A percentile compares a stretch with the other conserved stretches of the same genome.
Conservation (phyloP, 345 rosid genomes). For the Hibiscus tridactylites region DNA sequence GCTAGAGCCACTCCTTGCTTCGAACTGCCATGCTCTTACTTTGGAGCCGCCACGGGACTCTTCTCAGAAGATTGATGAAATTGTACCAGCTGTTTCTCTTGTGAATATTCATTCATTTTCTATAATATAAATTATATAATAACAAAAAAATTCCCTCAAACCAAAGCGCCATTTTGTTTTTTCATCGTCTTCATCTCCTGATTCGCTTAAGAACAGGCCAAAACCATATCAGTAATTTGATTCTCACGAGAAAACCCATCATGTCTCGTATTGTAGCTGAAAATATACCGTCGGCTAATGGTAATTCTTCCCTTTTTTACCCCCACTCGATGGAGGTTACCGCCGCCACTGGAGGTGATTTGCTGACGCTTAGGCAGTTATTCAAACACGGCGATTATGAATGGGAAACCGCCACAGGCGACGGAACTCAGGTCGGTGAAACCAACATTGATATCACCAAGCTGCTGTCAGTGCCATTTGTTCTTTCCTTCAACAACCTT, state of each 20-base stretch:
- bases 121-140: too few species aligned
- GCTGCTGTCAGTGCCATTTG: constrained; percentile 45
- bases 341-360: constrained; percentile 5
- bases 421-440: constrained; percentile 73
- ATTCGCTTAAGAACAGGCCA: not conserved
- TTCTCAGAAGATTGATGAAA: constrained; percentile 24
- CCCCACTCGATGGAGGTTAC: constrained; percentile 34
- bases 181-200: not conserved
- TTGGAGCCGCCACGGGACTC: constrained; percentile 24
- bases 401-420: constrained; percentile 44
- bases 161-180: not conserved
- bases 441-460: constrained; percentile 22
- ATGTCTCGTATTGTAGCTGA: constrained; percentile 53
- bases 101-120: not conserved
- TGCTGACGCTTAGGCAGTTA: constrained; percentile 64
- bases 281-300: constrained; percentile 6
- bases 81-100: constrained; percentile 4
- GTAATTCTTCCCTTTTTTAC: constrained; percentile 23
- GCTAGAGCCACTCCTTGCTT: constrained; percentile 21
- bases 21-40: constrained; percentile 23
- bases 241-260: not conserved
- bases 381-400: constrained; percentile 67
- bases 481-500: constrained; percentile 63
- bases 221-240: not conserved
- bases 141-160: not conserved